Base-by-base conservation (phyloP, 1,284 basidiomycete species). In the Leccinum fallax region DNA sequence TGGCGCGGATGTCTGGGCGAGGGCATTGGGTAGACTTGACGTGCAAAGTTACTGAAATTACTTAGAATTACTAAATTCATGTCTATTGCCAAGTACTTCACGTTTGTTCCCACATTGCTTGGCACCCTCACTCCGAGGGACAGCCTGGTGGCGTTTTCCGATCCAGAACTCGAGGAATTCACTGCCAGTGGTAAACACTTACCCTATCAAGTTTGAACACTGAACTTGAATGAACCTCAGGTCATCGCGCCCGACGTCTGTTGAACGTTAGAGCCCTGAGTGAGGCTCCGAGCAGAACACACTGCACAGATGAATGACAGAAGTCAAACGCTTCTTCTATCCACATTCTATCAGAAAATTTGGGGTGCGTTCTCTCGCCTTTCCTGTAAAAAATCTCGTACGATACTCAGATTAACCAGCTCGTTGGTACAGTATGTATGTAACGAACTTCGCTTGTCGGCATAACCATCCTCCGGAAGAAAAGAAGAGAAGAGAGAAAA, bases 1-100 rank as follows among this genome's bases (percentile, higher is more conserved):
- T 84, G 81, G 2, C 83, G 79, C 24, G 81, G 77, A 26, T 82
- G 80, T 62, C 5, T 24, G 24, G 78, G 75, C 11, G 77, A 51
- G 11, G 48, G 16, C 69, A 72, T 53, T 34, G 32, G 26, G 40
- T 19, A 16, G n/a, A 43, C 16, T 36, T 43, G 40, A 43, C 46
- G 19, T 43, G 40, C 40, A 10, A 21, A 21, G 43, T 38, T 48
- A 21, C 46, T 48, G 13, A 15, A 28, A 16, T 24, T 30, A 30
- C 30, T 30, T 0, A 30, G 28, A 30, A 30, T 30, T 30, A 30
- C 30, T 30, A 30, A 30, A 30, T 30, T 10, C 30, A 10, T 30
- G 30, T 30, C 30, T 30, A 30, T 30, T 30, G 30, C 30, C 30
- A 30, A 30, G 30, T 30, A 10, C 30, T 30, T 30, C 30, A 30